phyloP scores from a whole-genome alignment of 345 rosid species.

The Bretschneidera sinensis region DNA sequence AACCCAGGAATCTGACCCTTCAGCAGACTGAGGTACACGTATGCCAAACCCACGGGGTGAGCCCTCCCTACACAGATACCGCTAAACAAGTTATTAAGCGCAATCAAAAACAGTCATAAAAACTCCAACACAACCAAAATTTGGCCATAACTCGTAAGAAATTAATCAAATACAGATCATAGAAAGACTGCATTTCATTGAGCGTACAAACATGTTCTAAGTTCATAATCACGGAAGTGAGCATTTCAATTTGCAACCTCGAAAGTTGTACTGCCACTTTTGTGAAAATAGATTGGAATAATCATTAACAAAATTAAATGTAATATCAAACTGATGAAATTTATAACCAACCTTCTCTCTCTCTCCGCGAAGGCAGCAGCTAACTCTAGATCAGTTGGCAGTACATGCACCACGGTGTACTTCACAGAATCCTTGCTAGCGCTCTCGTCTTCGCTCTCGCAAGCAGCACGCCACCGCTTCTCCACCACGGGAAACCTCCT shows the following conservation, averaged over 20 bases:
- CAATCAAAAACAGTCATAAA: not conserved
- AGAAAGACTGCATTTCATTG: too few species aligned
- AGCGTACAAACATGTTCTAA: too few species aligned
- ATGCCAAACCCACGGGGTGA: constrained; percentile 73
- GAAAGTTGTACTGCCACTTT: too few species aligned
- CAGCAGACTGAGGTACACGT: constrained; percentile 55
- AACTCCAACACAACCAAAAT: not conserved
- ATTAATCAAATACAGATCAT: not conserved
- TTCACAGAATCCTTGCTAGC: constrained; percentile 27
- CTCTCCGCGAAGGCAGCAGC: constrained; percentile 57
- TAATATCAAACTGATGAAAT: not conserved
- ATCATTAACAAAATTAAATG: not conserved
- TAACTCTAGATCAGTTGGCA: constrained; percentile 67
- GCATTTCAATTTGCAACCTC: too few species aligned
- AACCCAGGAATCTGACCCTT: constrained; percentile 92
- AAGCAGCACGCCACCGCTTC: constrained; percentile 66
- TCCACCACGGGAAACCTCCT: constrained; percentile 94
- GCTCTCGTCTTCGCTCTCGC: constrained; percentile 40
- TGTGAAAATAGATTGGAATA: not conserved
- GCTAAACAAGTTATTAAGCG: not conserved
- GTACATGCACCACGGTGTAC: constrained; percentile 23
- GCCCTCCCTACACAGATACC: constrained; percentile 57
- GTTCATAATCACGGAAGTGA: too few species aligned
- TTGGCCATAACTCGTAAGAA: not conserved
- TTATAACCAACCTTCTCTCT: constrained; percentile 44